phyloP scores from a whole-genome alignment of 345 rosid species.

The Excoecaria agallocha region DNA sequence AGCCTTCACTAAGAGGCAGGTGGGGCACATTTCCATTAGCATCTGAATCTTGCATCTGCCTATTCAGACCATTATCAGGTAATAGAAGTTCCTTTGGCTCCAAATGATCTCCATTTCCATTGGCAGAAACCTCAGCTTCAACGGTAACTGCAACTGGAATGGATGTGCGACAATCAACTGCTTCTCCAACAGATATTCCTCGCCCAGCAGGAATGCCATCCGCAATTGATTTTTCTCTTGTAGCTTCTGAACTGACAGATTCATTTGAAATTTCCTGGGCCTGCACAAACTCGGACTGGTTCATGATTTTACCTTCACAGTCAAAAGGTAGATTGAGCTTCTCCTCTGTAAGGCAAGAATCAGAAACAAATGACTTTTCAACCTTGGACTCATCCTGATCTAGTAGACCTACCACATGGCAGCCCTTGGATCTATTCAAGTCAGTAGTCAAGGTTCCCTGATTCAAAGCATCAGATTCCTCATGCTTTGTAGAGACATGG shows the following conservation, averaged over 20 bases:
- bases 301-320: conserved; percentile 22
- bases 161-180: not conserved
- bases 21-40: conserved; percentile 20
- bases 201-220: conserved; percentile 24
- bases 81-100: conserved; percentile 18
- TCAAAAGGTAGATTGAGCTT: conserved; percentile 20
- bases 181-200: conserved; percentile 30
- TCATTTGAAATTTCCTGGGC: conserved; percentile 31
- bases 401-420: conserved; percentile 22
- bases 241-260: conserved; percentile 25
- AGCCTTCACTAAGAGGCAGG: conserved; percentile 32
- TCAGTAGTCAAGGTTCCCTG: no score
- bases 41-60: conserved; percentile 27
- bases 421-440: conserved; percentile 36
- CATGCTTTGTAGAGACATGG: no score
- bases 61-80: conserved; percentile 25
- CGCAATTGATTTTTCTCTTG: conserved; percentile 21
- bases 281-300: conserved; percentile 26
- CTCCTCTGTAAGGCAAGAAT: conserved; percentile 26
- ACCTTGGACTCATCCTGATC: conserved; percentile 31
- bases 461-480: no score
- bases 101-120: not conserved
- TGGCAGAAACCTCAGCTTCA: not conserved
- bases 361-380: conserved; percentile 29
- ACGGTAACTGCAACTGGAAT: not conserved